These are phyloP conservation scores for Talaromyces sp. DNA, from an alignment of 2,329 filamentous ascomycete genomes.

Conservation along the genomic window DNA sequence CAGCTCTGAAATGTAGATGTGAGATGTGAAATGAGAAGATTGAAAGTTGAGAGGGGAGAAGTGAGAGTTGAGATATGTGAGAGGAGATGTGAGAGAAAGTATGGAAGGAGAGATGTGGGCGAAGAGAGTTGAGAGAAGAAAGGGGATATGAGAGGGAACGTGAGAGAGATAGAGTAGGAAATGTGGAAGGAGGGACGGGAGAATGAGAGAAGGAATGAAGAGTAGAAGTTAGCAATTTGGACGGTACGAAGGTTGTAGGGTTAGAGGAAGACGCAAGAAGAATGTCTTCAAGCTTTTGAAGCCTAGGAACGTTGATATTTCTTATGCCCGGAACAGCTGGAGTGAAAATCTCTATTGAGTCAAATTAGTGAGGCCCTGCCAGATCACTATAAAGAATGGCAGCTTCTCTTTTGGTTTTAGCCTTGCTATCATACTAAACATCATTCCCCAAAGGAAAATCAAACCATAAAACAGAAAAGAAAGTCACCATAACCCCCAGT, in stretches of 20 bases:
- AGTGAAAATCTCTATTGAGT: background rate
- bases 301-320: no score
- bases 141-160: no score
- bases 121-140: no score
- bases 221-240: background rate
- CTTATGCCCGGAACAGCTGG: no score
- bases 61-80: background rate
- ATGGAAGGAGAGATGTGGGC: no score
- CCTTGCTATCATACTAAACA: background rate
- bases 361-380: slow-evolving; percentile 9
- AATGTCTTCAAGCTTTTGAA: no score
- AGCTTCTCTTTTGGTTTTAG: background rate
- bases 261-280: no score
- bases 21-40: background rate
- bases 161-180: no score
- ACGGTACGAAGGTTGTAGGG: background rate
- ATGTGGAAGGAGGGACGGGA: background rate
- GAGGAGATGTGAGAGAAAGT: background rate
- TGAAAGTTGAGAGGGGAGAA: no score
- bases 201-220: background rate
- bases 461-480: background rate
- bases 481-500: background rate
- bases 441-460: no score
- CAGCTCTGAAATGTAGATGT: background rate
- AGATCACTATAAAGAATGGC: slow-evolving; percentile 2